Base-by-base conservation (phyloP, 2,329 filamentous ascomycete species). In the Elsinoe ampelina region DNA sequence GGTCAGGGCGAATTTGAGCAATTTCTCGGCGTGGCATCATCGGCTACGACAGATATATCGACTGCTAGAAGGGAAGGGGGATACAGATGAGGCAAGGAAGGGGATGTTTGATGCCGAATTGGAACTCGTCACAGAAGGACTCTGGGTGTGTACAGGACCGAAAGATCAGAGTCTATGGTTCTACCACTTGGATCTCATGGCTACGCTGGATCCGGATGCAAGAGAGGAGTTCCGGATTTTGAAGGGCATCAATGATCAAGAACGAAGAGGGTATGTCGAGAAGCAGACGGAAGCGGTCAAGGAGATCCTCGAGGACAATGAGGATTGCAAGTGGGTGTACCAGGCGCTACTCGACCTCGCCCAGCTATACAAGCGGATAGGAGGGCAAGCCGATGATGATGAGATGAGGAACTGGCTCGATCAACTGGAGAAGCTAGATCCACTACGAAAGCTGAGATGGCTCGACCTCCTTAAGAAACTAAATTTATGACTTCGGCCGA, bases 151-250 rank as follows among this genome's bases (percentile, higher is more conserved):
- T n/a, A 88, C 89, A 36, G 91, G 95, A 58, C 90, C 92, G 0
- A 90, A 95, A 63, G 92, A 97, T 67, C 92, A 97, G 68, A 95
- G 90, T 15, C 77, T 96, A 5, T 98, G 93, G 91, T 95, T 95
- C 71, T 97, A 98, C 67, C 90, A 97, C 69, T 87, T 93, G 64
- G 95, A 86, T 66, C 75, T 96, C 58, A 83, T 96, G 73, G 80
- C 83, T 59, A 86, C 84, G 63, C 54, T 71, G 62, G 66, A 75
- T 87, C 63, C 74, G 79, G 54, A 77, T 75, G 64, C 73, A 72
- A 50, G 73, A 68, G 72, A 75, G 12, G 67, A 73, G 2, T 73
- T 77, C 17, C 80, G 80, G 8, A 86, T 95, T 63, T 79, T 84
- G 12, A 82, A 82, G 0, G 76, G 81, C 36, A 72, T 95, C 30